Base-by-base conservation (phyloP, 148 eudicot genomes). In the Diospyros kaki region DNA sequence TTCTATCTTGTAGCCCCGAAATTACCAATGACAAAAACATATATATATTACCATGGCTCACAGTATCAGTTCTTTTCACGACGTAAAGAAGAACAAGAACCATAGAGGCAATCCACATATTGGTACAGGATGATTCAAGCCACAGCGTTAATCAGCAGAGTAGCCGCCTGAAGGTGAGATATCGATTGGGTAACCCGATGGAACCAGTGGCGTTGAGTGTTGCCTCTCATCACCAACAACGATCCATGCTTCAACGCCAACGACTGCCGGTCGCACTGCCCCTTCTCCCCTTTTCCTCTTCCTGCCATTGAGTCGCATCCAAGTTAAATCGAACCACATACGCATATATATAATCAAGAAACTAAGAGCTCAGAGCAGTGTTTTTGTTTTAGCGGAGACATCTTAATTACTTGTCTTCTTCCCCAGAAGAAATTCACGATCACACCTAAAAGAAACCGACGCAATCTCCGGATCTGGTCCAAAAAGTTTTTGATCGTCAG, bases 391-490 rank as follows among this genome's bases (percentile, higher is more conserved):
- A 53, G 9, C 9, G 1, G 12, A 0, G 9, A 2, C 3, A 53
- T 2, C 12, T 28, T 14, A 64, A 69, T 78, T 81, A 61, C 66
- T 64, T 2, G 81, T 79, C 64, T 75, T 89, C 78, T 81, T 85
- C 85, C 86, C 89, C 74, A 89, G 72, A 41, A 84, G 71, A 69
- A 91, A 91, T 17, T 87, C 89, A 41, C 96, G 96, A 65, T 89
- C 90, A 68, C 91, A 91, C 14, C 96, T 93, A 86, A 91, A 91
- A 15, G 96, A 89, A 79, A 91, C 76, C 4, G 96, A 91, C 42
- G 93, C 93, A 78, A 91, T 89, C 66, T 88, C 82, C 6, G 93
- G 96, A 62, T 86, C 84, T 69, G 88, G 83, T 14, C 96, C 93
- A 68, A 87, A 91, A 28, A 91, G 86, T 46, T 84, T 82, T 77